phyloP scores from a whole-genome alignment of 1,284 basidiomycete genomes.

The Heterobasidion parviporum region DNA sequence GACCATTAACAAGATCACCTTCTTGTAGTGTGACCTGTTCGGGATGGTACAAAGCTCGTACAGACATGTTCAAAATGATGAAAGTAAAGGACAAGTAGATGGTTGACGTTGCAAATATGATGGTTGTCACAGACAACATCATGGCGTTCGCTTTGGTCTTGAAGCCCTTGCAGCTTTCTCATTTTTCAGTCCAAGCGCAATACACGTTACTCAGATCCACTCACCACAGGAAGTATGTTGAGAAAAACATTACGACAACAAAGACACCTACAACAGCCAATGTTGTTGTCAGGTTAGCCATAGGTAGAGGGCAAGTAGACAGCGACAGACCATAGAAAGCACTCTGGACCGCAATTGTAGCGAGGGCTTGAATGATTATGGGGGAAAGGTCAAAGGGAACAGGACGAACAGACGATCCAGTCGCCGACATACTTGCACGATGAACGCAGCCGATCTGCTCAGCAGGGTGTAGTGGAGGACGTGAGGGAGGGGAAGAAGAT shows the following conservation, averaged over 20 bases:
- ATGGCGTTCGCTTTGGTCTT: background rate
- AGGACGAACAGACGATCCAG: too few species aligned
- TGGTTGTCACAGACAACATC: background rate
- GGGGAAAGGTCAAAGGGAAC: too few species aligned
- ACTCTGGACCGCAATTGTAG: too few species aligned
- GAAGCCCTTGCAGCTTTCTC: background rate
- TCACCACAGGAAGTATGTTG: background rate
- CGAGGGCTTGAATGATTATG: too few species aligned
- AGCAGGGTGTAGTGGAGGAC: too few species aligned
- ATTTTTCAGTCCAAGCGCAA: background rate
- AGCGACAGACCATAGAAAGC: too few species aligned
- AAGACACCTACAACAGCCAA: background rate
- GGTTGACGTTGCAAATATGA: background rate
- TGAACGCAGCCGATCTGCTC: too few species aligned
- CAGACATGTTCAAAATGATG: background rate
- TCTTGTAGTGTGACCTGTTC: background rate
- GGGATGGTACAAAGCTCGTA: background rate
- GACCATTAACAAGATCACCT: background rate
- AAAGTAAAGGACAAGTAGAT: background rate
- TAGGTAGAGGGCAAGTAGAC: background rate
- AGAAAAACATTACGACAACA: background rate
- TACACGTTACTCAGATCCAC: background rate
- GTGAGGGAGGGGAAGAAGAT: too few species aligned
- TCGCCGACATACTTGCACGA: too few species aligned
- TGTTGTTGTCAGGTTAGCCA: too few species aligned